Percentiles rank a stretch among this genome's conserved stretches.
These are phyloP conservation scores for Euphorbia pulcherrima DNA, from an alignment of 345 rosid genomes.

Conservation along the genomic window DNA sequence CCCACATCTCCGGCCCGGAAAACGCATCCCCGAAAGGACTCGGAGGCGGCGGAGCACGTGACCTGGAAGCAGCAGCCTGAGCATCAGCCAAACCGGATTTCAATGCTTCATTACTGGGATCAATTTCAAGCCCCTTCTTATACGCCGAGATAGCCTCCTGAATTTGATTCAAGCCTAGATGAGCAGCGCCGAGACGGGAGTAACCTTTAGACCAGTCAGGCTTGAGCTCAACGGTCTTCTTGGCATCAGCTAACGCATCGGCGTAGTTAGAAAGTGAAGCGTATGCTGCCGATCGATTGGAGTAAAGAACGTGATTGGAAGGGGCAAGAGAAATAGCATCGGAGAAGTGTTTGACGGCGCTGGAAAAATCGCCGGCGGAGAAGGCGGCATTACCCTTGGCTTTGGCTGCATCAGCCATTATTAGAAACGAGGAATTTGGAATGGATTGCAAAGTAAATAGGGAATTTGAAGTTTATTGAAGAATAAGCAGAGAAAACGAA, in stretches of 20 bases:
- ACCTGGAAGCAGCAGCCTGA: slow-evolving; percentile 47
- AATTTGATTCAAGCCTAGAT: slow-evolving; percentile 52
- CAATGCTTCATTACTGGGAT: slow-evolving; percentile 72
- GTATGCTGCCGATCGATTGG: slow-evolving; percentile 93
- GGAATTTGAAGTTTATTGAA: background rate
- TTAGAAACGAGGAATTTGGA: no score
- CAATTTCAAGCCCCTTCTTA: slow-evolving; percentile 74
- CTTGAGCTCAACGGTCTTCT: slow-evolving; percentile 88
- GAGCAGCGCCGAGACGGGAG: slow-evolving; percentile 92
- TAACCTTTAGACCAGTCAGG: slow-evolving; percentile 95
- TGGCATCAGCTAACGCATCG: slow-evolving; percentile 75
- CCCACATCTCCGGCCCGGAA: slow-evolving; percentile 96
- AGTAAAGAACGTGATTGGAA: slow-evolving; percentile 84
- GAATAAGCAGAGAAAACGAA: background rate
- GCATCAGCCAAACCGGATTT: slow-evolving; percentile 79
- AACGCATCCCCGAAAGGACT: slow-evolving; percentile 78
- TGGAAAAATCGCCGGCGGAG: slow-evolving; percentile 72
- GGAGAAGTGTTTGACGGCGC: slow-evolving; percentile 76
- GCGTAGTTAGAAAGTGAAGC: slow-evolving; percentile 70
- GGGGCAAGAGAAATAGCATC: slow-evolving; percentile 75
- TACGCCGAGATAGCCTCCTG: slow-evolving; percentile 64
- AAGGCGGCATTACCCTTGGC: slow-evolving; percentile 92
- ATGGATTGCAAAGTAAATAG: background rate
- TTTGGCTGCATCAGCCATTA: slow-evolving; percentile 31
- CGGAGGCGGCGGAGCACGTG: slow-evolving; percentile 42